Evolutionary conservation across 1,139 yeast species (phyloP), one percentile per base, ranked within the genome.

Genomic region (Candida sanyaensis): DNA sequence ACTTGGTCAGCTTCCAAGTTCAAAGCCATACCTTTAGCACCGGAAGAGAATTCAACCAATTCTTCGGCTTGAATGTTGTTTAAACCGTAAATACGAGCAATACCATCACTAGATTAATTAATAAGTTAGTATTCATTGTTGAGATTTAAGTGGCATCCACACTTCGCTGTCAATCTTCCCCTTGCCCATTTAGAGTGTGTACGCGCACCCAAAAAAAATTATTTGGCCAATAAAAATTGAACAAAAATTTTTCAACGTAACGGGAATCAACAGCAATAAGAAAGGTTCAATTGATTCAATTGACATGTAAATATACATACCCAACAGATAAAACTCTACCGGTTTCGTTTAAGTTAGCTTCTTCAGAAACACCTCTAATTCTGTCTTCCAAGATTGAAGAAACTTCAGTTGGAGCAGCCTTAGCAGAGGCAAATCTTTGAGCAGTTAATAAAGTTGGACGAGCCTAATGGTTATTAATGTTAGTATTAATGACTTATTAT

Each of bases 41-140:
- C 99, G 54, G 99, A 91, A 55, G 97, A 83, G 83, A 95, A 95
- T 81, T 95, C 99, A 68, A 95, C 98, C 77, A 95, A 86, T 81
- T 95, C 99, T 82, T 93, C 99, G 71, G 99, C 99, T 84, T 93
- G 98, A 77, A 92, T 87, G 86, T 95, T 95, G 95, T 92, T 93
- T 69, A 95, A 84, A 79, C 99, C 99, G 80, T 89, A 93, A 69
- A 93, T 97, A 86, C 99, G 96, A 75, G 99, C 99, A 73, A 93
- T 93, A 92, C 99, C 99, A 79, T 95, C 99, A 86, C 98, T 86
- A 67, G 42, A 49, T 17, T 33, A 26, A 11, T 21, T 41, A 56
- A 34, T 7, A 37, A 51, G 69, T 65, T 64, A 65, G 68, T 64
- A 64, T 6, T 44, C 10, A 28, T 28, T 43, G 40, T 27, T 33